Base-by-base conservation (phyloP, 768 basidiomycete species). In the Mycena galopus region DNA sequence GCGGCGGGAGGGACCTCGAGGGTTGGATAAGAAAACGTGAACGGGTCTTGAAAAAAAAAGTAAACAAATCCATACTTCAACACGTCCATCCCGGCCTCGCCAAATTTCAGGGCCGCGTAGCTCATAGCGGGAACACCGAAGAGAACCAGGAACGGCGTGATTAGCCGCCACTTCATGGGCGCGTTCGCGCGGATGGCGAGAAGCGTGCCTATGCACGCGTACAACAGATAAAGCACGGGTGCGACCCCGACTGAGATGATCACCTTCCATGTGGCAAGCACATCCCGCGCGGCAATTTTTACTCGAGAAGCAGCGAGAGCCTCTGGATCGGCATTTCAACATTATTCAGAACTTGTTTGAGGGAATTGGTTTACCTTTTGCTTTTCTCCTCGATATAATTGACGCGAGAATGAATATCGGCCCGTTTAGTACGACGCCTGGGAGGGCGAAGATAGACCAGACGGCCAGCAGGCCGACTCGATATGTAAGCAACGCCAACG, bases 201-300 rank as follows among this genome's bases (percentile, higher is more conserved):
- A 25, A 91, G 72, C 21, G 93, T 93, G 21, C 96, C 95, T 32
- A 96, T 79, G 77, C 93, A 82, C 32, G 95, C 94, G 81, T 98
- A 98, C 76, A 94, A 82, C 5, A 88, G 80, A 84, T 97, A 98
- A 42, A 98, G 83, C 8, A 97, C 84, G 12, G 97, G 97, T 6
- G 96, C 93, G 47, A 94, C 86, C n/a, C 92, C 97, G 66, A 98
- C 85, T 4, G 96, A 96, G 66, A 99, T 96, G 33, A 99, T 88
- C 37, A 99, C 91, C 81, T 99, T 99, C 97, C 97, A 99, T 6
- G 96, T 96, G 0, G 96, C 96, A 21, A 99, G 86, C n/a, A 98
- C 97, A 77, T 99, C 97, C 47, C 95, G 89, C n/a, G 92, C 97
- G 23, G 95, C 95, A 62, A 99, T 91, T 83, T 99, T 99, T 79